Base-by-base conservation (phyloP, 306 rosid genomes). In the Cyclanthera cordifolia region DNA sequence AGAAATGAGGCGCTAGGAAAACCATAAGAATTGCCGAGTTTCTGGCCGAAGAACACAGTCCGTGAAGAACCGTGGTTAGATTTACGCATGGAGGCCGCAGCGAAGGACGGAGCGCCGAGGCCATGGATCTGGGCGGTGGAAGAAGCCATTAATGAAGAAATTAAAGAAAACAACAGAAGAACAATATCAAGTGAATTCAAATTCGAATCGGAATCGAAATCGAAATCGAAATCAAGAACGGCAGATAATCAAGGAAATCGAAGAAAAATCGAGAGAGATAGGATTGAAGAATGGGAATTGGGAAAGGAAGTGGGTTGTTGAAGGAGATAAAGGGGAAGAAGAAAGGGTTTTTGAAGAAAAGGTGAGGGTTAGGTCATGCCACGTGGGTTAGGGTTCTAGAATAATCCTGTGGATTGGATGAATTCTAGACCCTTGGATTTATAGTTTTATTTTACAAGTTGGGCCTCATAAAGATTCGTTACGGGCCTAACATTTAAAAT, bases 81-180 rank as follows among this genome's bases (percentile, higher is more conserved):
- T 19, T 72, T 79, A 51, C 73, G 64, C 47, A 78, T 43, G 1
- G 85, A 63, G 28, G 56, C 68, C 10, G 82, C 58, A 2, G 63
- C 59, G 55, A 85, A 86, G 4, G 86, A 70, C 0, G 87, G 71
- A 60, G 84, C 27, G 9, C 87, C 92, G 3, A 91, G 91, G 48
- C 79, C 88, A 53, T 89, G 92, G 34, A 91, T 87, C 79, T 87
- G 96, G 6, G 95, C 86, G 19, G 81, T 74, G 2, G 90, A 82
- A 16, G 81, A 73, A 52, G 91, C 88, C 97, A 87, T 83, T 20
- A 5, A 53, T 1, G 7, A 24, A 5, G 48, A 27, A 70, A 51
- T 19, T 15, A 4, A 0, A 53, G 48, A 37, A 15, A 21, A 25
- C 0, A 20, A 65, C 3, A 48, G 20, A 12, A 6, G 55, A 24